Base-by-base conservation (phyloP, 2,329 filamentous ascomycete genomes). In the Neopestalotiopsis clavispora region DNA sequence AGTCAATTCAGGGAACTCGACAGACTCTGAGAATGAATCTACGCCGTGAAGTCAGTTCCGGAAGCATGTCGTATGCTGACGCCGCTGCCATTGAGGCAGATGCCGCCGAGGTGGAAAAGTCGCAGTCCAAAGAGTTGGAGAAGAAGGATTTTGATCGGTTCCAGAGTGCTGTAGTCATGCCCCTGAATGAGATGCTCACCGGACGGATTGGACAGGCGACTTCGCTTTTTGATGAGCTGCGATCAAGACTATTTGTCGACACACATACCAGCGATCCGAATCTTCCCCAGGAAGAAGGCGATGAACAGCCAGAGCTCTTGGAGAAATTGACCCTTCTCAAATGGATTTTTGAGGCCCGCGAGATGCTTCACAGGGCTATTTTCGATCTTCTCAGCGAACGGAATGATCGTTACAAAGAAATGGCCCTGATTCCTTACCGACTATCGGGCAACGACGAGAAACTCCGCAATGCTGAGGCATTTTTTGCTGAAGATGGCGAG, bases 331-430 rank as follows among this genome's bases (percentile, higher is more conserved):
- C 95, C 0, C 88, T 98, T 62, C 86, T 98, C 14, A 99, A 98
- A 77, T 98, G 96, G 95, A 90, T 98, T 9, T 98, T 98, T 74
- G 96, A 99, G 78, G 92, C 93, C 1, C 91, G 95, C n/a, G 96
- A 99, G 80, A 87, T 89, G 61, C 85, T 98, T 9, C 92, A 98
- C 81, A 91, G 93, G 58, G 92, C 94, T 74, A 88, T 95, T 66
- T 97, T 94, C 76, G 93, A 97, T 74, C 83, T 98, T 12, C 88
- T 97, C 42, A 91, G 90, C 23, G 93, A 95, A 78, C 92, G 95
- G 65, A 96, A 97, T 75, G 89, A 94, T 69, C 91, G 94, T 42
- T 98, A 97, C 80, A 91, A 92, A 72, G 90, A 92, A 67, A 91
- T 98, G 74, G 92, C 98, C 7, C 83, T 97, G 7, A 89, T 91